These are phyloP conservation scores for Tetrapisispora iriomotensis DNA, from an alignment of 805 yeast genomes.

Conservation along the genomic window DNA sequence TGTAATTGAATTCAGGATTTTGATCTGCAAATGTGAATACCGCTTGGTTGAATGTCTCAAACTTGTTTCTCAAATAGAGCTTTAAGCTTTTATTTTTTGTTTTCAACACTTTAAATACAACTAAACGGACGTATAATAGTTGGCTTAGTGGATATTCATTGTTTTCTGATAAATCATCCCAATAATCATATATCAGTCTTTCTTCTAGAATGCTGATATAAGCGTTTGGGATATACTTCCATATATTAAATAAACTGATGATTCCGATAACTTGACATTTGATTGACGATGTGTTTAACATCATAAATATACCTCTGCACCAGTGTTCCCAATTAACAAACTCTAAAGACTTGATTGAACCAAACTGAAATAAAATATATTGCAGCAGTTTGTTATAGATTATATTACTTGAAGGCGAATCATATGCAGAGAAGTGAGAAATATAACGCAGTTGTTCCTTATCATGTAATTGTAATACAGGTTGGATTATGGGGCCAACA, in stretches of 20 bases:
- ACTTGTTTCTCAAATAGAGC: background rate
- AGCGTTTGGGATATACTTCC: constrained; percentile 17
- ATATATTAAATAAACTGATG: constrained; percentile 21
- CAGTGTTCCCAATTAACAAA: constrained; percentile 23
- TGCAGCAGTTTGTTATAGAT: constrained; percentile 22
- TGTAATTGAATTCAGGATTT: background rate
- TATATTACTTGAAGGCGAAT: constrained; percentile 18
- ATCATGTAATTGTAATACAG: constrained; percentile 19
- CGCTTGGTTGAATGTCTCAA: background rate
- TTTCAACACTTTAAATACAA: constrained; percentile 12
- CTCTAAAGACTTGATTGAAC: constrained; percentile 5
- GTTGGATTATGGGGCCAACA: constrained; percentile 4
- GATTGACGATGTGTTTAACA: constrained; percentile 19
- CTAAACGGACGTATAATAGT: constrained; percentile 8
- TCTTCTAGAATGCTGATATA: constrained; percentile 6
- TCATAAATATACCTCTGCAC: constrained; percentile 17
- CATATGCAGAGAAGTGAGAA: constrained; percentile 21
- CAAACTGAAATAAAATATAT: constrained; percentile 15
- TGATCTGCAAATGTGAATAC: background rate
- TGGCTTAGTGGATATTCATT: constrained; percentile 9
- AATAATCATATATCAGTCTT: constrained; percentile 9
- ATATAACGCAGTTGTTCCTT: constrained; percentile 12
- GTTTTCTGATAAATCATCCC: constrained; percentile 13
- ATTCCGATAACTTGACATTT: constrained; percentile 20
- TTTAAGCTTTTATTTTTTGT: constrained; percentile 4